These are phyloP conservation scores for Lepidium aucheri DNA, from an alignment of 345 rosid species.

Conservation along the genomic window DNA sequence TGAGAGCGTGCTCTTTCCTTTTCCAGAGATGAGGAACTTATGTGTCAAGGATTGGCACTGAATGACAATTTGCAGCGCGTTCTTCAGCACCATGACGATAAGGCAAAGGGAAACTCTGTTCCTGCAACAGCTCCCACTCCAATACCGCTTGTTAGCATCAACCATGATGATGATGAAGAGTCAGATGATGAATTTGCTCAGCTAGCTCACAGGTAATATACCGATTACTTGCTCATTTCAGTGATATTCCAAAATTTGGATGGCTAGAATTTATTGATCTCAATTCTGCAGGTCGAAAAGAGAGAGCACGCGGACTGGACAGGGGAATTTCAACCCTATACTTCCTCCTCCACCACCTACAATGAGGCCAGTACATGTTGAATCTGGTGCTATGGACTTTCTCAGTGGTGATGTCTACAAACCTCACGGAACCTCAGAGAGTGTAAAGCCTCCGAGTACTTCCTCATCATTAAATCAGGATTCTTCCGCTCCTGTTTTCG, in stretches of 20 bases:
- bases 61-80: constrained; percentile 86
- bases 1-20: constrained; percentile 17
- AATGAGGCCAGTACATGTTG: constrained; percentile 48
- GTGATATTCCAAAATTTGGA: background rate
- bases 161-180: constrained; percentile 64
- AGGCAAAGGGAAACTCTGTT: constrained; percentile 48
- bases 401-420: constrained; percentile 88
- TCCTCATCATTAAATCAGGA: constrained; percentile 25
- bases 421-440: constrained; percentile 38
- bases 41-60: constrained; percentile 76
- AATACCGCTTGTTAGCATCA: constrained; percentile 42
- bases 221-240: background rate
- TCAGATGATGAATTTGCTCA: constrained; percentile 84
- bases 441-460: constrained; percentile 30
- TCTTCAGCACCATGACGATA: constrained; percentile 69
- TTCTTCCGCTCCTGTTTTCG: constrained; percentile 20
- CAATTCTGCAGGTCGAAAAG: constrained; percentile 53
- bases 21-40: constrained; percentile 74
- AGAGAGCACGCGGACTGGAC: constrained; percentile 39
- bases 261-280: background rate
- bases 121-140: constrained; percentile 44
- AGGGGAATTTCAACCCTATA: constrained; percentile 36
- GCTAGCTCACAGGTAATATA: constrained; percentile 66
- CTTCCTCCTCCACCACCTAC: constrained; percentile 88
- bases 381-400: constrained; percentile 50